A percentile compares a stretch with the other conserved stretches of the same genome.
phyloP scores from a whole-genome alignment of 176 grass and related monocot genomes.

The Leersia perrieri region DNA sequence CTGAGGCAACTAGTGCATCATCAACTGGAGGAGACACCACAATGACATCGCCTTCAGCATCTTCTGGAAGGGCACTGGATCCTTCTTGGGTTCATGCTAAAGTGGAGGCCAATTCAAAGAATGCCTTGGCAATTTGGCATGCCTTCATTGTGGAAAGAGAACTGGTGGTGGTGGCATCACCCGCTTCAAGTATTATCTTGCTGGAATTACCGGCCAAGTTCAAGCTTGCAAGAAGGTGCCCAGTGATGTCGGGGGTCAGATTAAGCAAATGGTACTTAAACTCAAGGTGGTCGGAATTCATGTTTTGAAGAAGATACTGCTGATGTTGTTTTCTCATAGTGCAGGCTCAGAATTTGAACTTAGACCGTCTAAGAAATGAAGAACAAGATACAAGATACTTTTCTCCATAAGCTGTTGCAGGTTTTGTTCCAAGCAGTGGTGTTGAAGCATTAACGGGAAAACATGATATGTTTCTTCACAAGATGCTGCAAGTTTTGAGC shows the following conservation, averaged over 20 bases:
- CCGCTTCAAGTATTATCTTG: constrained; percentile 55
- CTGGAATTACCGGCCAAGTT: constrained; percentile 52
- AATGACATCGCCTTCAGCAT: constrained; percentile 33
- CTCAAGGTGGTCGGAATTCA: not conserved
- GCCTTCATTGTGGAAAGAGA: constrained; percentile 53
- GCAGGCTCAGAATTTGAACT: constrained; percentile 25
- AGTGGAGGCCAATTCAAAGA: constrained; percentile 22
- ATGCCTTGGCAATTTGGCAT: constrained; percentile 35
- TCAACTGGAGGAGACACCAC: constrained; percentile 1
- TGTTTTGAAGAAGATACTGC: constrained; percentile 10
- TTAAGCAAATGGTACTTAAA: constrained; percentile 34
- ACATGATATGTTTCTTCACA: not conserved
- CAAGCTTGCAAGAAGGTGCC: constrained; percentile 52
- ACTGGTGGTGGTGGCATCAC: constrained; percentile 41
- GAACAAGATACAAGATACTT: constrained; percentile 30
- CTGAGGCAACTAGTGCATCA: not conserved
- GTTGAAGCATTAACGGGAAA: too few species aligned
- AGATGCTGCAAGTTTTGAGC: constrained; percentile 23
- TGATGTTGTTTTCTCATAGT: not conserved
- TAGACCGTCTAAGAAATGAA: constrained; percentile 34
- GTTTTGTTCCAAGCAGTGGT: constrained; percentile 22
- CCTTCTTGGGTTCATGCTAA: constrained; percentile 61
- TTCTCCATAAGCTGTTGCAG: constrained; percentile 3
- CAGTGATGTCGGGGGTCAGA: constrained; percentile 40
- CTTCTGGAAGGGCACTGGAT: constrained; percentile 32